Percentiles rank a stretch among this genome's conserved stretches.
Conservation (phyloP, 768 basidiomycete genomes). For the Leccinum longicurvipes region DNA sequence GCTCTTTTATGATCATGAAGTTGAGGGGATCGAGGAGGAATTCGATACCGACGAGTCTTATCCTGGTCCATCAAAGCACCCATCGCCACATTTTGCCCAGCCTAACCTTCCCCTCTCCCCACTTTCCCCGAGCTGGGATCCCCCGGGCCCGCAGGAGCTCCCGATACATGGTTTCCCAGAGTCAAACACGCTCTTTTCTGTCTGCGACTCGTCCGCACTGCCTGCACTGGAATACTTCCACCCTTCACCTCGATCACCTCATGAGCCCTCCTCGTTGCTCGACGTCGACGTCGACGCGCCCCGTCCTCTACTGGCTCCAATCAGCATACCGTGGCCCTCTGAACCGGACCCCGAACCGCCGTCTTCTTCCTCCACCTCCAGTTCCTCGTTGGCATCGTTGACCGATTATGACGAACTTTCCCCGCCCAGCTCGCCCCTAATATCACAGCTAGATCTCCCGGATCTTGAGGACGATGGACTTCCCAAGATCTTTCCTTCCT, state of each 20-base stretch:
- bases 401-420: constrained; percentile 18
- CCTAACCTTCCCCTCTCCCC: constrained; percentile 30
- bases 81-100: constrained; percentile 15
- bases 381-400: constrained; percentile 22
- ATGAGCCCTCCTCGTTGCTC: constrained; percentile 22
- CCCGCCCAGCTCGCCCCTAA: constrained; percentile 31
- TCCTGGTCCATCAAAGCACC: constrained; percentile 7
- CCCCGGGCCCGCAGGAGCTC: constrained; percentile 10
- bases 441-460: constrained; percentile 29
- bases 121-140: constrained; percentile 34
- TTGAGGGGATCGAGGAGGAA: constrained; percentile 15
- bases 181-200: constrained; percentile 19
- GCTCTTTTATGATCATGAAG: constrained; percentile 11
- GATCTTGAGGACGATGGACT: constrained; percentile 30
- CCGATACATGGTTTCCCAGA: constrained; percentile 18
- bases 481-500: constrained; percentile 21
- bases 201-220: constrained; percentile 9
- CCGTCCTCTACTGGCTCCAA: constrained; percentile 17
- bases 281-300: constrained; percentile 21
- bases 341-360: constrained; percentile 16
- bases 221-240: constrained; percentile 12
- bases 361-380: constrained; percentile 7
- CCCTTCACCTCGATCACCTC: constrained; percentile 15
- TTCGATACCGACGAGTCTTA: constrained; percentile 21
- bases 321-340: constrained; percentile 23